Percentiles rank a stretch among this genome's conserved stretches.
These are phyloP conservation scores for Trichoderma parareesei DNA, from an alignment of 495 filamentous ascomycete genomes.

Conservation along the genomic window DNA sequence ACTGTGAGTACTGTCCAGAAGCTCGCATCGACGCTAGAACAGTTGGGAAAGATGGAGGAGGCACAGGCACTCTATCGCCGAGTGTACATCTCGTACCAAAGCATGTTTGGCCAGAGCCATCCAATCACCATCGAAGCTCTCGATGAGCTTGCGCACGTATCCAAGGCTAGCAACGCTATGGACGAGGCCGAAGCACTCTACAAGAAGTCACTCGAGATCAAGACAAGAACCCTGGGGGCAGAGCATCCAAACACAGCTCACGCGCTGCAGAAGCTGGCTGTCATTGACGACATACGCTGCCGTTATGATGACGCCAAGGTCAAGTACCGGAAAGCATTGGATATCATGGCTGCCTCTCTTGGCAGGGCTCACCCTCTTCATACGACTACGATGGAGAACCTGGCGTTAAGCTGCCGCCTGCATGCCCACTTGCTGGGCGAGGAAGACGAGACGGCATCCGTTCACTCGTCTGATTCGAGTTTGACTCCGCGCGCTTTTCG, in stretches of 20 bases:
- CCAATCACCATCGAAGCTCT: slow-evolving; percentile 10
- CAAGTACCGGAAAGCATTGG: slow-evolving; percentile 2
- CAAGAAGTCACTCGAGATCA: slow-evolving; percentile 8
- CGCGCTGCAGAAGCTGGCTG: slow-evolving; percentile 2
- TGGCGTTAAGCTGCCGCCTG: slow-evolving; percentile 5
- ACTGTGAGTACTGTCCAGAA: slow-evolving; percentile 11
- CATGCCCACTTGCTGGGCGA: background rate
- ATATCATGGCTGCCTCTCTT: background rate
- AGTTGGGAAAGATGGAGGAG: slow-evolving; percentile 7
- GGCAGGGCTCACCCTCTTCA: background rate
- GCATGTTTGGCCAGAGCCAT: slow-evolving; percentile 3
- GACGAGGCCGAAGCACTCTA: slow-evolving; percentile 11
- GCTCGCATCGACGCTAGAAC: slow-evolving; percentile 8
- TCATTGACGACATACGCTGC: slow-evolving; percentile 3
- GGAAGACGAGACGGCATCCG: background rate
- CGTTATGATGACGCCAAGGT: slow-evolving; percentile 1
- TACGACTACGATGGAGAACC: slow-evolving; percentile 9
- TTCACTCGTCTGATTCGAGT: background rate
- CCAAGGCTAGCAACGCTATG: slow-evolving; percentile 3
- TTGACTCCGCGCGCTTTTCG: background rate
- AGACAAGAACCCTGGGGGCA: background rate
- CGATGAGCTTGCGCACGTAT: slow-evolving; percentile 9
- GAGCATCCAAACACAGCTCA: slow-evolving; percentile 12
- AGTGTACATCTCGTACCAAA: slow-evolving; percentile 10
- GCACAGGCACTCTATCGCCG: slow-evolving; percentile 12